Evolutionary conservation across 176 grass and related monocot species (phyloP), one percentile per base, ranked within the genome.

Genomic region (Hsuehochloa calcarea): DNA sequence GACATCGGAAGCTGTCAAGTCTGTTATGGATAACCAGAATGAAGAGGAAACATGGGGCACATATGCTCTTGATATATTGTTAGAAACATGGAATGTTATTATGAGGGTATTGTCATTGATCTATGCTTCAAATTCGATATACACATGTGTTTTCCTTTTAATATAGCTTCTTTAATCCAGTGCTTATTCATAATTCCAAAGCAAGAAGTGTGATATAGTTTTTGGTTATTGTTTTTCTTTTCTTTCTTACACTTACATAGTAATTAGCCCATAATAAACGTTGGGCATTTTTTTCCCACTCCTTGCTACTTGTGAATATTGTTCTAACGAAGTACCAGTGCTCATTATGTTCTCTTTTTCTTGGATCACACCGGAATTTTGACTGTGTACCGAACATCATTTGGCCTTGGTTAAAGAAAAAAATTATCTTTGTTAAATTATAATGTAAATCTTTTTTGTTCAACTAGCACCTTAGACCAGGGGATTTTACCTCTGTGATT

Each of bases 21-120:
- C 90, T 0, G 78, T 89, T 90, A 79, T 89, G 43, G 70, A 79
- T 86, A 92, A 85, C 74, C 88, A 87, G 54, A 87, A 89, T 71
- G 96, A 94, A 89, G 96, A 95, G 82, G 91, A 95, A 87, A 92
- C 93, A 39, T 99, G 93, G 96, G 87, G 82, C 81, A 88, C 90
- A 34, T 93, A 99, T 64, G 82, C 91, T 85, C 88, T 94, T 79
- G 96, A 98, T 89, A 95, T 98, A 77, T 91, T 95, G 55, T 90
- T 98, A 85, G 96, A 98, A 85, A 92, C 90, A 72, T 98, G 96
- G 96, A 95, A 89, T 92, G 90, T 98, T 80, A 81, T 95, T 89
- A 88, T 98, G 54, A 89, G 84, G 96, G 96, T 98, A 93, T 60
- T 69, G 59, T 52, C 46, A 61, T 68, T 70, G 64, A 77, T 46